Evolutionary conservation across 75 land plant species (phyloP), one percentile per base, ranked within the genome.

Genomic region (Isoetes taiwanensis): DNA sequence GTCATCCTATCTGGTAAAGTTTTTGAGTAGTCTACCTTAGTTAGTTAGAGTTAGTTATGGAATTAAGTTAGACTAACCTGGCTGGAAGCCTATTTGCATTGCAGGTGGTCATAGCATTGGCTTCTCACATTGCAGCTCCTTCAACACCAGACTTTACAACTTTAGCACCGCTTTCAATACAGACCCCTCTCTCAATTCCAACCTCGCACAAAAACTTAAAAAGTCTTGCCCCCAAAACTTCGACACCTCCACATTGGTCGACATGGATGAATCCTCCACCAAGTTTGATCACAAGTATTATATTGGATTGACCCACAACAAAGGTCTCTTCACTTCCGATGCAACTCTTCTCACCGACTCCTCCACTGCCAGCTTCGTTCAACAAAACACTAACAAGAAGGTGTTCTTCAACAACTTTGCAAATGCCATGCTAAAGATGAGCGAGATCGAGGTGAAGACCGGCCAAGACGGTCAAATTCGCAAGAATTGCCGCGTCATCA

Each of bases 231-330:
- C 97, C 0, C 62, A 61, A 40, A 82, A 80, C 11, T 77, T 26
- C 34, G 60, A 43, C 10, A 38, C 37, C n/a, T n/a, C n/a, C n/a
- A n/a, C 62, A 41, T 78, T 43, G 78, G 70, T 68, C 59, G 70
- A 57, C 30, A 57, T 88, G n/a, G 95, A 88, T 37, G 57, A 68
- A 6, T 27, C 11, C 24, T 76, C 90, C 0, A 54, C 63, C 3
- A 70, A 54, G 8, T 88, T 88, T 30, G 95, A 88, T 65, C 84
- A 88, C 69, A 72, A 73, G 56, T 88, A 88, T 68, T 88, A 74
- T 56, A 19, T 63, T 8, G 74, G 79, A 37, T 72, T 88, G 41
- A 43, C 62, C 10, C 67, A 77, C 10, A 69, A 74, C 2, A 68
- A 81, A 62, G 95, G 95, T 2, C 72, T 88, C 3, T 71, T 88